phyloP scores from a whole-genome alignment of 73 alveolate genomes.

The Blepharisma stoltei region DNA sequence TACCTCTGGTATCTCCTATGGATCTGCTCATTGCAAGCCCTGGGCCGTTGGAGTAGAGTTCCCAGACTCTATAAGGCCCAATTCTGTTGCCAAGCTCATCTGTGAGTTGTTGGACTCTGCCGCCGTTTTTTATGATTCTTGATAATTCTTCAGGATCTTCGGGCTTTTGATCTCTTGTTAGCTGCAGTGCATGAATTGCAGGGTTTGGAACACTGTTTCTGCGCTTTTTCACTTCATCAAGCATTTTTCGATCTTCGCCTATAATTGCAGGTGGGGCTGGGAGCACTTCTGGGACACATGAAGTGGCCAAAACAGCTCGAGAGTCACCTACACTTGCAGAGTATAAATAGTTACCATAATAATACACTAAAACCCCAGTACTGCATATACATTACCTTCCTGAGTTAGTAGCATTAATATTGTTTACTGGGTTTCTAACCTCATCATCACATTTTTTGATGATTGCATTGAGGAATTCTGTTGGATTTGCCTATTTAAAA shows the following conservation, averaged over 20 bases:
- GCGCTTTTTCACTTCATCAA: background rate
- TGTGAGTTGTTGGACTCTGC: slow-evolving; percentile 4
- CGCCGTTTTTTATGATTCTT: slow-evolving; percentile 28
- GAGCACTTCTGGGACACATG: background rate
- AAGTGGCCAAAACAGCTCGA: slow-evolving; percentile 43
- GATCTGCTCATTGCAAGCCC: slow-evolving; percentile 34
- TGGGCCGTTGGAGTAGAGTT: background rate
- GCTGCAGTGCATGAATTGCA: slow-evolving; percentile 34
- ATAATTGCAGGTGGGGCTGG: slow-evolving; percentile 29
- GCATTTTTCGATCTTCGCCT: slow-evolving; percentile 7
- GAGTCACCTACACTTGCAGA: slow-evolving; percentile 35
- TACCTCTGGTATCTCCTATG: slow-evolving; percentile 31
- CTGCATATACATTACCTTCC: slow-evolving; percentile 6
- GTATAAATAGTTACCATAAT: background rate
- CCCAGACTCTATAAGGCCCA: slow-evolving; percentile 32
- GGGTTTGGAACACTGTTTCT: slow-evolving; percentile 36
- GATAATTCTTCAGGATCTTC: slow-evolving; percentile 27
- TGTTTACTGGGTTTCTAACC: background rate
- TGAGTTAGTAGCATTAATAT: slow-evolving; percentile 9
- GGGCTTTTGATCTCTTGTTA: slow-evolving; percentile 30
- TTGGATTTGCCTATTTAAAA: background rate
- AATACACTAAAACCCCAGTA: slow-evolving; percentile 31
- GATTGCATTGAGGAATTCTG: background rate
- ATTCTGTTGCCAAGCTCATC: slow-evolving; percentile 23
- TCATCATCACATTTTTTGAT: slow-evolving; percentile 4